Base-by-base conservation (phyloP, 1,284 basidiomycete species). In the Ustilago nuda region DNA sequence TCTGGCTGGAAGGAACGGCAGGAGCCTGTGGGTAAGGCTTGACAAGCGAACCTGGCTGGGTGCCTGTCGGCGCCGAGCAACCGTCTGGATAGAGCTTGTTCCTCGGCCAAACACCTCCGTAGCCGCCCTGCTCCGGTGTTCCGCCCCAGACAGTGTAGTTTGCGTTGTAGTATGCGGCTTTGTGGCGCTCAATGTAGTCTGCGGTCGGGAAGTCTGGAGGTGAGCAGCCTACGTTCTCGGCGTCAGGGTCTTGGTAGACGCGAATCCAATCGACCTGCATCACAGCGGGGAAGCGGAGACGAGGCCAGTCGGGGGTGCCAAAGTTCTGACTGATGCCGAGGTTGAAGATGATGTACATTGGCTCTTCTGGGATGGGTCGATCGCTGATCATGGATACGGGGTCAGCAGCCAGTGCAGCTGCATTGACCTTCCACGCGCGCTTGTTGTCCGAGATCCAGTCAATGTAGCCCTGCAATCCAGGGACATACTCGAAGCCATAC, bases 341-440 rank as follows among this genome's bases (percentile, higher is more conserved):
- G 57, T 84, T 84, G 57, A 83, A 61, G 57, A 84, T 82, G 59
- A 84, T 77, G 56, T 80, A 84, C 63, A 68, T 59, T 30, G 66
- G 57, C 61, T 82, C 79, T 48, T 81, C 72, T 15, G 78, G 81
- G 53, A 77, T 70, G 48, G 61, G 76, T 45, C 82, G 58, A 51
- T 62, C 56, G 66, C 61, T 63, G 52, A 78, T 75, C 50, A 53
- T 56, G 17, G 59, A 58, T 13, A 70, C 69, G 4, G 87, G 61
- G 83, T 95, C 92, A 4, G 92, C 89, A 5, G 87, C 90, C 87
- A 95, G 89, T 8, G 92, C 94, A 43, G 88, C 86, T 17, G 89
- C 89, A 36, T 90, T 89, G 59, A 97, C 82, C 4, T 91, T 80
- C 78, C 75, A 80, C 0, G 81, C 66, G 19, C 71, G 57, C 62